phyloP scores from a whole-genome alignment of 768 basidiomycete genomes.

The Leccinum sublutescens region DNA sequence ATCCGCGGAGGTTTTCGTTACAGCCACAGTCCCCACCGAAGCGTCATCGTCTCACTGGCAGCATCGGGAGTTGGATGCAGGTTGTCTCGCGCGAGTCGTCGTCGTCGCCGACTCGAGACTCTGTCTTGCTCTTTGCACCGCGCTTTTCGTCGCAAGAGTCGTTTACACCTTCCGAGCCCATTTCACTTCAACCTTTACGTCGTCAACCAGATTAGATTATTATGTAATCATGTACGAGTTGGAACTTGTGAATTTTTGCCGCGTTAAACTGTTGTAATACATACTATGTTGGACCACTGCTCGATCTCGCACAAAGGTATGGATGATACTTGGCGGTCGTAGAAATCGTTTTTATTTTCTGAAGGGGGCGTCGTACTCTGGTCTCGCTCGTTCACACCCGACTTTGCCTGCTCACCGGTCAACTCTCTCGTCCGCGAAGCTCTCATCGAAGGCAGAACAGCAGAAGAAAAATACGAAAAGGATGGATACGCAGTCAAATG shows the following conservation, averaged over 20 bases:
- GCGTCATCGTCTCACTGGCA: conserved; percentile 7
- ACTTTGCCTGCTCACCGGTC: conserved; percentile 72
- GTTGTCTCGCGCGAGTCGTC: conserved; percentile 12
- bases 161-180: conserved; percentile 5
- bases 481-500: conserved; percentile 94
- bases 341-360: neutral
- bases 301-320: conserved; percentile 93
- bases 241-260: neutral
- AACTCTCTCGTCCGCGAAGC: conserved; percentile 88
- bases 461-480: conserved; percentile 85
- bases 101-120: conserved; percentile 2
- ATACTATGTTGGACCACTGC: conserved; percentile 86
- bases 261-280: neutral
- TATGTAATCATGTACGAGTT: neutral
- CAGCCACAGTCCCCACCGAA: conserved; percentile 3
- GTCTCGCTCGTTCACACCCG: conserved; percentile 93
- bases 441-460: conserved; percentile 83
- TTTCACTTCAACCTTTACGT: conserved; percentile 25
- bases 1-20: conserved; percentile 21
- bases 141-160: conserved; percentile 14
- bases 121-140: conserved; percentile 12
- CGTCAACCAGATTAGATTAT: conserved; percentile 17
- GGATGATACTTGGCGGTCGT: neutral
- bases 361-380: conserved; percentile 90
- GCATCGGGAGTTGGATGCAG: conserved; percentile 24